Evolutionary conservation across 1,284 basidiomycete genomes (phyloP).

Genomic region (Moesziomyces parantarcticus): DNA sequence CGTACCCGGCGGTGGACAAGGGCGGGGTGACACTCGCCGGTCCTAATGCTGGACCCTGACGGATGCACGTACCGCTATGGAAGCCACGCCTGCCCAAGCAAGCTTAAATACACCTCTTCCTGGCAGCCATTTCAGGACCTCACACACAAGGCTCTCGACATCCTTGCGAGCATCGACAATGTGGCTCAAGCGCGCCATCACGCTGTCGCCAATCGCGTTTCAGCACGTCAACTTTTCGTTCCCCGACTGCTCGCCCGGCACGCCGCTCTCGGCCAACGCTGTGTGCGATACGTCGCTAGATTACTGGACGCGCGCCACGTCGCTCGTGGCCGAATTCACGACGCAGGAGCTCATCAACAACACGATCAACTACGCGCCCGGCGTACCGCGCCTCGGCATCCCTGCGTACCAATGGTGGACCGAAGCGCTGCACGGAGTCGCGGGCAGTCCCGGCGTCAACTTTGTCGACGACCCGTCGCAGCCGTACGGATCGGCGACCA

Average conservation of each 20-base stretch:
- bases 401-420: slow-evolving; percentile 38
- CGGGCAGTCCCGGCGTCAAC: slow-evolving; percentile 20
- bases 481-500: slow-evolving; percentile 17
- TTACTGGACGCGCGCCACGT: slow-evolving; percentile 21
- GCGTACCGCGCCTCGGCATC: slow-evolving; percentile 19
- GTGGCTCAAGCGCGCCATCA: slow-evolving; percentile 20
- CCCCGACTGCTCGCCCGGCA: slow-evolving; percentile 10
- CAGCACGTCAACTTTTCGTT: slow-evolving; percentile 28
- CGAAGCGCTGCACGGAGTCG: slow-evolving; percentile 26
- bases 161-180: background rate
- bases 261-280: slow-evolving; percentile 12
- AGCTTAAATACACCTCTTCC: too few species aligned
- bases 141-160: background rate
- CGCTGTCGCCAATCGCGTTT: slow-evolving; percentile 19
- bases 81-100: too few species aligned
- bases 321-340: slow-evolving; percentile 22
- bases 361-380: slow-evolving; percentile 29
- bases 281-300: slow-evolving; percentile 21
- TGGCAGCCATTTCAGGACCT: too few species aligned
- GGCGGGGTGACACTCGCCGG: too few species aligned
- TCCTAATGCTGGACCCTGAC: too few species aligned
- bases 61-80: too few species aligned
- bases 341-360: slow-evolving; percentile 27
- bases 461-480: slow-evolving; percentile 5
- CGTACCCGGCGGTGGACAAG: too few species aligned